Evolutionary conservation across 1,284 basidiomycete species (phyloP), one percentile per base, ranked within the genome.

Genomic region (Leccinum fallax): DNA sequence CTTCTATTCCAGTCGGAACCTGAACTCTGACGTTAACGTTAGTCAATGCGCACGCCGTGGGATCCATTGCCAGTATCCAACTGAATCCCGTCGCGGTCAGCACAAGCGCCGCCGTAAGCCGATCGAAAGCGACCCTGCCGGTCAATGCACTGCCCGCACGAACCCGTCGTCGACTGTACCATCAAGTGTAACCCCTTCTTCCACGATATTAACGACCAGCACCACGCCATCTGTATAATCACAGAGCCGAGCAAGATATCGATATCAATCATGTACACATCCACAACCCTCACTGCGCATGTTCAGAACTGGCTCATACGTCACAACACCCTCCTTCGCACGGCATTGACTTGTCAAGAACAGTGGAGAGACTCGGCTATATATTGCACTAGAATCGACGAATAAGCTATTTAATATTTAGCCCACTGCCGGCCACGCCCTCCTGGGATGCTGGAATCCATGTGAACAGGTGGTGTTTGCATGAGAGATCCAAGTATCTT

Each of bases 31-130:
- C 65, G 63, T 70, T 69, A 63, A 55, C 54, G 54, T 63, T 67
- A 84, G 82, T 62, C 82, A 84, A 70, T 83, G 82, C 62, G 72
- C 77, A 58, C 77, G 83, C 61, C 79, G 82, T 57, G 75, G 75
- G 51, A 78, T 82, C 61, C 73, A 75, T 58, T 83, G 82, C 67
- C 78, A 79, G 61, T 84, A 82, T 66, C 82, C 82, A 34, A 82
- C 80, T 61, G 82, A 84, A 67, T 84, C 80, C 13, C 79, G 80
- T 49, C 77, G 83, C 38, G 83, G 82, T 2, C 82, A 82, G 65
- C 80, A 81, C 69, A 83, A 82, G 66, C 81, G 80, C 46, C 73
- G 73, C 43, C 76, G 73, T 53, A 74, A 74, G 60, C 72, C 66
- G 46, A 61, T 64, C 36, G 72, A 74, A 30, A 58, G 66, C n/a